Base-by-base conservation (phyloP, 441 rosid species). In the Populus hybrid region DNA sequence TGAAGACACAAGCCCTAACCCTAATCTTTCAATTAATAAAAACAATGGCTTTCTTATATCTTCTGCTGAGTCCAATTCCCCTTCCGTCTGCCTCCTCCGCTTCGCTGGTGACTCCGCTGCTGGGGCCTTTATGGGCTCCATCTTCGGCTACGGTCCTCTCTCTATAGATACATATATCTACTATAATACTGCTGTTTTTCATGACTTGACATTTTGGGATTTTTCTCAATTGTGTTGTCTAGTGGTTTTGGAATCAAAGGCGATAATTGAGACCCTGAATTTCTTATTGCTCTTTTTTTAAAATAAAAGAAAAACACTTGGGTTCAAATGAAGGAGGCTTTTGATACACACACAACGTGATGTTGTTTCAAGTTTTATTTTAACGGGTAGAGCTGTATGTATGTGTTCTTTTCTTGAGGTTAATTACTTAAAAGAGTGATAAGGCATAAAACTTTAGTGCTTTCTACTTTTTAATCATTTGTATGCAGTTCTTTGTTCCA, bases 51-150 rank as follows among this genome's bases (percentile, higher is more conserved):
- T 89, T 70, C 81, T 74, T 69, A 34, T 34, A 3, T 34, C 35
- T 34, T 80, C 86, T 38, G 20, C 80, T 3, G 83, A 80, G 7
- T 69, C 87, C 14, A 63, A 61, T 74, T 67, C 91, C 35, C 90
- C 92, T 16, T 88, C 85, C 72, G 87, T 90, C 64, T 95, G 99
- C 75, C 84, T 95, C 76, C 74, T 87, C 79, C 91, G 92, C 76
- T 92, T 87, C 83, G 93, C 90, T 14, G 89, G 88, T 38, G 97
- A 93, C 87, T 83, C 97, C 70, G 90, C 91, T 32, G 88, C 89
- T 20, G 98, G 98, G 78, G 97, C 97, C 71, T 79, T 93, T 83
- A 89, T 89, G 93, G 98, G 98, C 77, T 89, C 98, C 75, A 84
- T 93, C 71, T 91, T 92, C 74, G 97, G 98, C 65, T 93, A 84